phyloP scores from a whole-genome alignment of 371 early-diverging fungal genomes.

The Dinochytrium kinnereticum region DNA sequence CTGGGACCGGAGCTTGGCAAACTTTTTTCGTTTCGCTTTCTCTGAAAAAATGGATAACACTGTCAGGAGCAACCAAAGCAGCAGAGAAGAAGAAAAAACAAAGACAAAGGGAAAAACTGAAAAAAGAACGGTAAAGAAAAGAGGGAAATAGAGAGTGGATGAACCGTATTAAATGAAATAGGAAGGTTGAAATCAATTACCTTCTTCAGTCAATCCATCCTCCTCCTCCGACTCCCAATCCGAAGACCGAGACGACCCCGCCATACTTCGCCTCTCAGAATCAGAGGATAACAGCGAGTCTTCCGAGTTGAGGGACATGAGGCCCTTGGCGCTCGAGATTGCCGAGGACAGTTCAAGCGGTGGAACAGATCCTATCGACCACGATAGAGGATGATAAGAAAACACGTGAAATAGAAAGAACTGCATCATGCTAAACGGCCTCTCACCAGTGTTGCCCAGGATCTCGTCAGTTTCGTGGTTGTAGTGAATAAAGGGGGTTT shows the following conservation, averaged over 20 bases:
- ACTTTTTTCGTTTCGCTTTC: constrained; percentile 52
- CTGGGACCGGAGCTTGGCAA: constrained; percentile 72
- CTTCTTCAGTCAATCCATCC: constrained; percentile 37
- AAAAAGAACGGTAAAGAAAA: too few species aligned
- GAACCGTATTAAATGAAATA: too few species aligned
- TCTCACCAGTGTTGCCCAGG: constrained; percentile 50
- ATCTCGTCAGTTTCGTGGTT: constrained; percentile 76
- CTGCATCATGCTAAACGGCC: not conserved
- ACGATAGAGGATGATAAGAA: too few species aligned
- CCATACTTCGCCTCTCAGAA: constrained; percentile 28
- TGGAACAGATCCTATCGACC: constrained; percentile 41
- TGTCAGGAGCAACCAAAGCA: not conserved
- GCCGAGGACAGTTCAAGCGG: constrained; percentile 48
- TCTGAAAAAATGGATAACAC: constrained; percentile 25
- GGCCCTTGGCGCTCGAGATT: constrained; percentile 28
- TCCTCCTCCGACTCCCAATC: constrained; percentile 52
- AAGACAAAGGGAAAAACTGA: too few species aligned
- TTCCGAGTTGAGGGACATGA: constrained; percentile 9
- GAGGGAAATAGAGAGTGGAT: too few species aligned
- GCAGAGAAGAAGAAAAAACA: not conserved
- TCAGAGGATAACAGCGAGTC: constrained; percentile 26
- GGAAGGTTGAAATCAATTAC: constrained; percentile 11
- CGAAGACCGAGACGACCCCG: constrained; percentile 4
- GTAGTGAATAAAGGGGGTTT: constrained; percentile 92
- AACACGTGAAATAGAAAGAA: not conserved